Evolutionary conservation across 345 rosid genomes (phyloP), one percentile per base, ranked within the genome.

Genomic region (Rhizophora mangle): DNA sequence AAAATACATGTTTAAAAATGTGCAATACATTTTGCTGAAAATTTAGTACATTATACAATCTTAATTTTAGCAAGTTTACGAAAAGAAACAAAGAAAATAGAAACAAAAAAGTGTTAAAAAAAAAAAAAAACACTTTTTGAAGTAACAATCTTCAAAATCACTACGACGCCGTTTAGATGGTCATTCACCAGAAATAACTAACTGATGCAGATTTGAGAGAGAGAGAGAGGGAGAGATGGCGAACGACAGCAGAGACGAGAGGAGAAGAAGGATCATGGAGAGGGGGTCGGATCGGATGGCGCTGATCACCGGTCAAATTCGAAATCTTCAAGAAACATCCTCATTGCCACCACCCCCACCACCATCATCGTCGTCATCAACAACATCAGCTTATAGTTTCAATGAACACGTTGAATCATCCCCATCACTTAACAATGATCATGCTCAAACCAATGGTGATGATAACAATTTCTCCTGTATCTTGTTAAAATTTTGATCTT

Each of bases 271-370:
- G 74, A 87, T 87, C 46, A 47, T 80, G 74, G 87, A 85, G 67
- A 62, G 85, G 63, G 85, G 92, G 54, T 75, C 80, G 18, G 92
- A 87, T 74, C 83, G 86, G 52, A 29, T 87, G 70, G 89, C 85
- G 7, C 52, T 87, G 62, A 87, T 87, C 72, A 83, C 86, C 31
- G 83, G 88, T 6, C 82, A 79, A 66, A n/a, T 72, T 60, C 82
- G 22, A 63, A 52, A 18, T 15, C 64, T 72, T 8, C 26, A 30
- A 29, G 56, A 9, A 22, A 63, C 73, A 0, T 65, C 69, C 32
- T 60, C 68, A 24, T 21, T 68, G 31, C 43, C 74, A 26, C 8
- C 73, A 0, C 60, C 69, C 32, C 52, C 68, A 24, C 18, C 64
- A 24, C 43, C 74, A 26, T 6, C 66, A 22, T 8, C 32, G 8